Base-by-base conservation (phyloP, 192 early-diverging fungal species). In the Coemansia sp. region DNA sequence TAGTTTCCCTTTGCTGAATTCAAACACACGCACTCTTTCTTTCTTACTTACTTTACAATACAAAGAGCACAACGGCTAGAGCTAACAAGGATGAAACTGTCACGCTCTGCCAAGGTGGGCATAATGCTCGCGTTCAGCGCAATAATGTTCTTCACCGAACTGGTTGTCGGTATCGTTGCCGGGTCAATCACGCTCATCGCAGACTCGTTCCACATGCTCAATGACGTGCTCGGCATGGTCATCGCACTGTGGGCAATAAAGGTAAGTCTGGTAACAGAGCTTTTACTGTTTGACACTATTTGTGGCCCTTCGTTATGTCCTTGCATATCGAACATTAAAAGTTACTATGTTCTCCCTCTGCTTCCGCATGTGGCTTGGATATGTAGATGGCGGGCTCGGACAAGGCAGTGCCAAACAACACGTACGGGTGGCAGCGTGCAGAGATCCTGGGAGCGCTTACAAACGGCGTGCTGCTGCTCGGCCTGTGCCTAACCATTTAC, bases 161-260 rank as follows among this genome's bases (percentile, higher is more conserved):
- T 95, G 23, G 82, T 92, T 3, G 84, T 91, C 48, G 95, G 95
- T 7, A 89, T 91, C 63, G 67, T 83, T 52, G 87, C 88, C 0
- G 83, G 84, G 34, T 94, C 92, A 20, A 80, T 97, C 38, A 89
- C 93, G 0, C 85, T 97, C 29, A 81, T 97, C 38, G 93, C 93
- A 1, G 95, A 97, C 79, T 89, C 90, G 20, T 97, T 93, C 85
- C 95, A 97, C 75, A 94, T 95, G 93, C 77, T 94, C 48, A 90
- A 88, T 53, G 94, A 93, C 79, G 81, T 94, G 7, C 69, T 94
- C 14, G 85, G 87, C 49, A 83, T 92, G 63, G 66, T 88, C 34
- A 88, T 96, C 54, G 93, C 89, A 15, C 83, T 91, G n/a, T 91
- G 87, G 78, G 94, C 94, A 45, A 88, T 92, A 45, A 87, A 84